phyloP scores from a whole-genome alignment of 108 stramenopile genomes.

The Schizochytrium sp. region DNA sequence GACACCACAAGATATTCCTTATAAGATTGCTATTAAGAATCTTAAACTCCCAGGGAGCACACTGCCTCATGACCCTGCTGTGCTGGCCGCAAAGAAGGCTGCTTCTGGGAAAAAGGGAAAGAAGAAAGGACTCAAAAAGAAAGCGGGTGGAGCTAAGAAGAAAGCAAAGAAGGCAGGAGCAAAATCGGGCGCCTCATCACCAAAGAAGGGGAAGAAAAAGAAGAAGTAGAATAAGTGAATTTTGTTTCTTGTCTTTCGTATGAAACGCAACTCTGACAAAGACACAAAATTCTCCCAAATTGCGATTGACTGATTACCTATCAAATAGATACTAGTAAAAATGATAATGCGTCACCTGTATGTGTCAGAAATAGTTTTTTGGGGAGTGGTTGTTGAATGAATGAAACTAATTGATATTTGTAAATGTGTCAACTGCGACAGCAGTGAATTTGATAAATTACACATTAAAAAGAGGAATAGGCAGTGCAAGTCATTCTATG shows the following conservation, averaged over 20 bases:
- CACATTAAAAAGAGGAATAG: too few relatives aligned
- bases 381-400: too few relatives aligned
- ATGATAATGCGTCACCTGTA: too few relatives aligned
- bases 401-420: too few relatives aligned
- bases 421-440: too few relatives aligned
- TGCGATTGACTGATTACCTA: too few relatives aligned
- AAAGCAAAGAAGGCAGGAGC: neutral
- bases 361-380: too few relatives aligned
- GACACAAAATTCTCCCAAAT: too few relatives aligned
- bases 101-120: neutral
- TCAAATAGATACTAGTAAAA: too few relatives aligned
- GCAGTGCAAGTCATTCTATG: too few relatives aligned
- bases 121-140: neutral
- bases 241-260: neutral
- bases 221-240: constrained; percentile 35
- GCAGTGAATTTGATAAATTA: too few relatives aligned
- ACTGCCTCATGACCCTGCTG: neutral
- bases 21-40: neutral
- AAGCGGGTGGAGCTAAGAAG: neutral
- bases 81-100: neutral
- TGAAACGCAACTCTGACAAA: too few relatives aligned
- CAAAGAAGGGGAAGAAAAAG: neutral
- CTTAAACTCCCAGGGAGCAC: neutral
- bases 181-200: neutral
- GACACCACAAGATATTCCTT: neutral